A percentile compares a stretch with the other conserved stretches of the same genome.
Evolutionary conservation across 2,329 filamentous ascomycete species (phyloP).

Genomic region (Penicillium sp.): DNA sequence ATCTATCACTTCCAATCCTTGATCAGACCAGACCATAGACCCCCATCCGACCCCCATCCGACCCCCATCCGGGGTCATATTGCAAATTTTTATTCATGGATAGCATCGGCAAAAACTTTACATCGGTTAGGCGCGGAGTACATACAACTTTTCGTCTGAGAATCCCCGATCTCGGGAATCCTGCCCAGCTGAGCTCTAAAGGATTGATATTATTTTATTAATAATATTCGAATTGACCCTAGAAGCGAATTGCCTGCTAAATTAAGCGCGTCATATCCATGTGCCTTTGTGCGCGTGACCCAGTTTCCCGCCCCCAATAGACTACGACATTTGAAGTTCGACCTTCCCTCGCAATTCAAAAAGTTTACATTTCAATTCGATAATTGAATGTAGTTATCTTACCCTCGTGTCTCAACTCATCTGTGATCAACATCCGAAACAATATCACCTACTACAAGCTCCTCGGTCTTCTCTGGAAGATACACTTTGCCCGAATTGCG

Average conservation of each 20-base stretch:
- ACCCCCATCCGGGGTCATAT: not conserved
- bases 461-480: not conserved
- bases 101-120: not conserved
- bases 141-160: not conserved
- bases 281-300: not conserved
- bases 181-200: not conserved
- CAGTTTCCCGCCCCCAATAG: not conserved
- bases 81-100: not conserved
- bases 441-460: not conserved
- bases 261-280: not conserved
- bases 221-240: not conserved
- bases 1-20: not conserved
- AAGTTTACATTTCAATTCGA: not conserved
- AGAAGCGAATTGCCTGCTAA: not conserved
- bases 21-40: not conserved
- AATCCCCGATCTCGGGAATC: not conserved
- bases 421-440: not conserved
- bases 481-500: not conserved
- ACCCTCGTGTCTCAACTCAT: not conserved
- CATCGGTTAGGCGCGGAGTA: not conserved
- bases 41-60: not conserved
- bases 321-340: not conserved
- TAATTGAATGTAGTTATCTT: not conserved
- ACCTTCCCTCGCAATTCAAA: not conserved
- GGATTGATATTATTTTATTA: not conserved